A percentile compares a stretch with the other conserved stretches of the same genome.
These are phyloP conservation scores for Ramichloridium luteum DNA, from an alignment of 2,329 filamentous ascomycete genomes.

Conservation along the genomic window DNA sequence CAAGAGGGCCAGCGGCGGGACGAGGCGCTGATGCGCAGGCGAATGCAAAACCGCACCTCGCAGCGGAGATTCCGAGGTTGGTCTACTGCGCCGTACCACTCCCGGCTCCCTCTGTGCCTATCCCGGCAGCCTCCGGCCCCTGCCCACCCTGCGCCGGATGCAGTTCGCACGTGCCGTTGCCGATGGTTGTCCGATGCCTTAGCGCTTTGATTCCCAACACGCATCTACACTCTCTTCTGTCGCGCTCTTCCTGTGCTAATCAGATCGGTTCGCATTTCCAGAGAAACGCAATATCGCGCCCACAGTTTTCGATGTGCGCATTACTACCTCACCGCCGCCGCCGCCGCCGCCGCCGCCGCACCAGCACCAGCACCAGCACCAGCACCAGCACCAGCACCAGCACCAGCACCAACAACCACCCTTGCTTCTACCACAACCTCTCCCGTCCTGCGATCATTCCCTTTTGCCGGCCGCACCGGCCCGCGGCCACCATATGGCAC, in stretches of 20 bases:
- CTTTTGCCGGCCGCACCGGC: constrained; percentile 1
- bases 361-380: constrained; percentile 1
- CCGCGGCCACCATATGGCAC: neutral
- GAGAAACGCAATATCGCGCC: constrained; percentile 1
- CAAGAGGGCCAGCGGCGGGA: neutral
- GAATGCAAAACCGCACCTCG: constrained; percentile 1
- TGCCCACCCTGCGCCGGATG: neutral
- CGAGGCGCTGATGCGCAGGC: constrained; percentile 1
- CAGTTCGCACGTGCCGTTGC: neutral
- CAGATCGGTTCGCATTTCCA: neutral
- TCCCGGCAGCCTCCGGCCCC: too few relatives aligned
- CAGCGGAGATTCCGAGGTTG: constrained; percentile 1
- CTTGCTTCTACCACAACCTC: constrained; percentile 1
- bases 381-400: neutral
- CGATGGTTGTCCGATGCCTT: neutral
- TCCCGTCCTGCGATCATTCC: neutral
- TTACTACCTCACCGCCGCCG: neutral
- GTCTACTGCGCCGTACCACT: neutral
- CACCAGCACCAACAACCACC: constrained; percentile 1
- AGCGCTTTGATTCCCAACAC: neutral
- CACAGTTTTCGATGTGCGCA: constrained; percentile 1
- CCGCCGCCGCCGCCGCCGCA: constrained; percentile 1
- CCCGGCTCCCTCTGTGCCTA: too few relatives aligned
- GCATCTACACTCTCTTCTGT: constrained; percentile 1
- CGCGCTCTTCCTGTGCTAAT: neutral